phyloP scores from a whole-genome alignment of 495 filamentous ascomycete genomes.

The Penicillium alfredii region DNA sequence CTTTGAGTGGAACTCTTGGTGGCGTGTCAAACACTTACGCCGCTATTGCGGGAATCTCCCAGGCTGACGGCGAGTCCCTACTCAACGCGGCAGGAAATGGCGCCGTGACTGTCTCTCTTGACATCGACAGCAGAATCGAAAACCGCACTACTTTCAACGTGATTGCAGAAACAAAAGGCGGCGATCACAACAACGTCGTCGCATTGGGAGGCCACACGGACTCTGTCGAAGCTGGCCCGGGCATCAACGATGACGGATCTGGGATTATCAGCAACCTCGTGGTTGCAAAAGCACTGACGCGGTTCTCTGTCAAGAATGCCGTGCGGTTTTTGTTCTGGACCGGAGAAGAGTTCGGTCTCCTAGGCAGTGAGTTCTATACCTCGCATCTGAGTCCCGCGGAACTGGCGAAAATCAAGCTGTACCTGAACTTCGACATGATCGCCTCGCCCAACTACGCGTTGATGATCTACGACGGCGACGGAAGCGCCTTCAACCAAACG shows the following conservation, averaged over 20 bases:
- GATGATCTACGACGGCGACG: conserved; percentile 68
- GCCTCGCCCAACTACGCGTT: conserved; percentile 65
- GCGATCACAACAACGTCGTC: conserved; percentile 59
- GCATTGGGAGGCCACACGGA: conserved; percentile 62
- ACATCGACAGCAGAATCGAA: conserved; percentile 36
- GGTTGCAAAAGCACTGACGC: conserved; percentile 53
- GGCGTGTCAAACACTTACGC: conserved; percentile 40
- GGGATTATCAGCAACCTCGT: conserved; percentile 59
- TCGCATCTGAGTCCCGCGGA: conserved; percentile 40
- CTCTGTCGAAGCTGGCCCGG: conserved; percentile 56
- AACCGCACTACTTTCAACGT: conserved; percentile 56
- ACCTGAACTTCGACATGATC: conserved; percentile 79
- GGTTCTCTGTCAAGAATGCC: conserved; percentile 56
- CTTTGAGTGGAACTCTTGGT: conserved; percentile 51
- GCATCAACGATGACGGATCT: conserved; percentile 66
- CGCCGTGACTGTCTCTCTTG: conserved; percentile 20
- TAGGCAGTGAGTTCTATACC: conserved; percentile 61
- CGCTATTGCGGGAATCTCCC: conserved; percentile 49
- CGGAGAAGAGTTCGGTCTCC: conserved; percentile 58
- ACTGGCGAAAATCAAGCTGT: conserved; percentile 53
- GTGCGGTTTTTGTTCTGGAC: conserved; percentile 68
- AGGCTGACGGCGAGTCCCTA: conserved; percentile 46
- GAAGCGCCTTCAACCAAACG: conserved; percentile 51
- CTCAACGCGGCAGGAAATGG: conserved; percentile 35
- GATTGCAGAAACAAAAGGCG: conserved; percentile 59